A percentile compares a stretch with the other conserved stretches of the same genome.
phyloP scores from a whole-genome alignment of 768 basidiomycete species.

The Leccinum broughii region DNA sequence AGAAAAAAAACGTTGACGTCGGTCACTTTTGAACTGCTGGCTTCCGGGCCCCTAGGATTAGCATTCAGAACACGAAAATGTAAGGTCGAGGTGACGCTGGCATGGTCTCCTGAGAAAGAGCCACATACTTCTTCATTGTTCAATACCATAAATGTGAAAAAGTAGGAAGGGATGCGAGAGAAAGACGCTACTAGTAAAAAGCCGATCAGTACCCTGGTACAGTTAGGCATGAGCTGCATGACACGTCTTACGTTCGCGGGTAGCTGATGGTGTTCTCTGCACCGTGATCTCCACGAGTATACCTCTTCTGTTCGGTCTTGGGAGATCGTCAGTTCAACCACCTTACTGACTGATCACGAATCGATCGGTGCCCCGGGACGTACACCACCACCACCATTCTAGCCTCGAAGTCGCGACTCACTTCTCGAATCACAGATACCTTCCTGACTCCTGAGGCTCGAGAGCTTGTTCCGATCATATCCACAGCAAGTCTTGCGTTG shows the following conservation, averaged over 20 bases:
- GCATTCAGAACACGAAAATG: not conserved
- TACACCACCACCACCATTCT: slow-evolving; percentile 2
- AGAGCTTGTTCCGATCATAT: slow-evolving; percentile 1
- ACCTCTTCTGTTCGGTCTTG: not conserved
- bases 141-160: not conserved
- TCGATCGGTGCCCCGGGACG: not conserved
- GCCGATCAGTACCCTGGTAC: not conserved
- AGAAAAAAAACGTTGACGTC: not conserved
- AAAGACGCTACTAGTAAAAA: not conserved
- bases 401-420: slow-evolving; percentile 1
- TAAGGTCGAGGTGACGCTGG: not conserved
- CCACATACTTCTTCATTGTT: not conserved
- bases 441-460: slow-evolving; percentile 24
- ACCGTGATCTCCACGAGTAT: not conserved
- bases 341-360: not conserved
- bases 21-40: not conserved
- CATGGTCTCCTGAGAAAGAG: not conserved
- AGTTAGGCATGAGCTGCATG: not conserved
- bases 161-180: not conserved
- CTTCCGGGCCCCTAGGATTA: not conserved
- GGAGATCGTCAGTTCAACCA: not conserved
- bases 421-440: slow-evolving; percentile 6
- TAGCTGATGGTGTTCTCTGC: not conserved
- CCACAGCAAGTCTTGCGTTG: slow-evolving; percentile 3
- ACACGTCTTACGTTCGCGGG: not conserved